phyloP scores from a whole-genome alignment of 2,329 filamentous ascomycete genomes.

The Colletotrichum abscissum region DNA sequence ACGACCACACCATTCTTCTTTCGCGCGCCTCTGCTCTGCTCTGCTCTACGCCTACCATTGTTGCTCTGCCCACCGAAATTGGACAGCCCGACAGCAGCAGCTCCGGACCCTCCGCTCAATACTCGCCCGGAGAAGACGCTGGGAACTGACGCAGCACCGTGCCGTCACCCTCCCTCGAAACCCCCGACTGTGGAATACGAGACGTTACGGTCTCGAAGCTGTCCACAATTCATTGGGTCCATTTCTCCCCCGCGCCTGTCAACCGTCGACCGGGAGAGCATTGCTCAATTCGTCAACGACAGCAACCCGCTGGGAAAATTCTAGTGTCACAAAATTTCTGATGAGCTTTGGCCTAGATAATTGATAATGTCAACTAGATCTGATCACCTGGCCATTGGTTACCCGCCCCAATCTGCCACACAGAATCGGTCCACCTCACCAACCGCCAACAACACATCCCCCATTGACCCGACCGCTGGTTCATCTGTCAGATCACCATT shows the following conservation, averaged over 20 bases:
- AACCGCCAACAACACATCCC: slow-evolving; percentile 82
- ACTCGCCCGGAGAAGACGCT: background rate
- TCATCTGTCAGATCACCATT: slow-evolving; percentile 77
- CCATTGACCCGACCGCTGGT: slow-evolving; percentile 77
- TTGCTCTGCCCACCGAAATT: slow-evolving; percentile 13
- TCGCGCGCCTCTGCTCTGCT: slow-evolving; percentile 20
- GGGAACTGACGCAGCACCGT: slow-evolving; percentile 15
- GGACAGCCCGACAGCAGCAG: slow-evolving; percentile 7
- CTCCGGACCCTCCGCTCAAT: slow-evolving; percentile 9
- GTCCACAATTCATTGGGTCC: slow-evolving; percentile 23
- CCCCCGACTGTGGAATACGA: slow-evolving; percentile 24
- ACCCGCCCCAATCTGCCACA: slow-evolving; percentile 75
- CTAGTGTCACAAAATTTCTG: slow-evolving; percentile 36
- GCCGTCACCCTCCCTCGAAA: slow-evolving; percentile 1
- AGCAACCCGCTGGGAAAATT: slow-evolving; percentile 16
- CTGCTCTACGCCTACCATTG: slow-evolving; percentile 14
- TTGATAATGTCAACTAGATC: slow-evolving; percentile 95
- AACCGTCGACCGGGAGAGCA: slow-evolving; percentile 17
- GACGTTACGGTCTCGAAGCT: slow-evolving; percentile 14
- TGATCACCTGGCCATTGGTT: slow-evolving; percentile 88
- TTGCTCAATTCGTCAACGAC: slow-evolving; percentile 16
- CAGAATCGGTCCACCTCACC: slow-evolving; percentile 83
- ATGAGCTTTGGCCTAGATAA: slow-evolving; percentile 72
- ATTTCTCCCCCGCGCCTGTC: slow-evolving; percentile 15
- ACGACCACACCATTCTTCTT: slow-evolving; percentile 6